Conservation (phyloP, 345 rosid genomes). For the Rubroshorea leprosula region DNA sequence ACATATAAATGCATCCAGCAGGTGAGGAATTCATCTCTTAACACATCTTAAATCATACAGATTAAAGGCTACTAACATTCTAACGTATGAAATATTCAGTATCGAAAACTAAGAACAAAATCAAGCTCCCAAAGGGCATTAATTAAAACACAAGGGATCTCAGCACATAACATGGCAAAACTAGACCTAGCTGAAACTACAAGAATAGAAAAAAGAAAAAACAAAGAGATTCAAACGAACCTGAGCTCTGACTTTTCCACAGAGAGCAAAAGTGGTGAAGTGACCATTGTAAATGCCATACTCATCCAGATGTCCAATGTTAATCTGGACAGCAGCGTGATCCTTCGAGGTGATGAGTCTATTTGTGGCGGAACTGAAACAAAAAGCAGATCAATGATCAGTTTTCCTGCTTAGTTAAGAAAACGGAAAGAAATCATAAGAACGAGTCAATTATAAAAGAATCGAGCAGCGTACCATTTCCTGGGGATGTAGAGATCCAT, state of each 20-base stretch:
- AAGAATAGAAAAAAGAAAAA: too few relatives aligned
- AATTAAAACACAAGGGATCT: too few relatives aligned
- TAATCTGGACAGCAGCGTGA: conserved; percentile 66
- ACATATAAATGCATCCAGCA: neutral
- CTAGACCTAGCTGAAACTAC: too few relatives aligned
- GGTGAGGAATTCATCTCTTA: too few relatives aligned
- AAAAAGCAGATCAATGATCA: neutral
- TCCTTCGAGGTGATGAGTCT: conserved; percentile 70
- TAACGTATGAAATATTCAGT: too few relatives aligned
- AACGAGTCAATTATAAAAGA: neutral
- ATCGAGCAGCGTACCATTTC: conserved; percentile 46
- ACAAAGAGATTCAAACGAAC: conserved; percentile 16
- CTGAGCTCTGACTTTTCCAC: conserved; percentile 67
- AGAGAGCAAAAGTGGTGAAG: conserved; percentile 52
- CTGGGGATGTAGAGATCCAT: conserved; percentile 93
- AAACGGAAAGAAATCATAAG: neutral
- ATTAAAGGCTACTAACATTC: too few relatives aligned
- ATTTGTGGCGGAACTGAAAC: conserved; percentile 64
- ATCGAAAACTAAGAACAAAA: too few relatives aligned
- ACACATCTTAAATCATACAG: too few relatives aligned
- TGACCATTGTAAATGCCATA: conserved; percentile 47
- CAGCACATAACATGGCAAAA: too few relatives aligned
- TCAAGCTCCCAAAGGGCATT: too few relatives aligned
- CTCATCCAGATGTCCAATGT: conserved; percentile 61
- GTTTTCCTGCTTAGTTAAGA: too few relatives aligned